phyloP scores from a whole-genome alignment of 2,329 filamentous ascomycete species.

The Fusarium virguliforme region DNA sequence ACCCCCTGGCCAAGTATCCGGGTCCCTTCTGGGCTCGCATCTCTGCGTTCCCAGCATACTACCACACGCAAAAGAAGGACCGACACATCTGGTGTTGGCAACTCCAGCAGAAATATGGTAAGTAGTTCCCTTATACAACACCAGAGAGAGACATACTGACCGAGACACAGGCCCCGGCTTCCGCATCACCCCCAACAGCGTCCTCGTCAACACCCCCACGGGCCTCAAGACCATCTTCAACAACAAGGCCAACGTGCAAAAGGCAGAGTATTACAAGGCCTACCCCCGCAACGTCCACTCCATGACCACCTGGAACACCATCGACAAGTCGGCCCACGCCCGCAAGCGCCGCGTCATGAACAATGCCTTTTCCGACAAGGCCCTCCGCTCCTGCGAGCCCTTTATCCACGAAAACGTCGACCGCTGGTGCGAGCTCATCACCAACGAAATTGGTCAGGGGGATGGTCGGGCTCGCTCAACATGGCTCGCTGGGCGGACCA shows the following conservation, averaged over 20 bases:
- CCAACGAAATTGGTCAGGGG: constrained; percentile 23
- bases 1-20: constrained; percentile 67
- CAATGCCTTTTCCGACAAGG: constrained; percentile 42
- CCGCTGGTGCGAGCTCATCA: constrained; percentile 35
- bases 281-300: constrained; percentile 35
- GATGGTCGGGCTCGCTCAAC: constrained; percentile 31
- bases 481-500: constrained; percentile 43
- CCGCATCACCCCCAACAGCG: constrained; percentile 39
- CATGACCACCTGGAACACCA: constrained; percentile 41
- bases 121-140: neutral
- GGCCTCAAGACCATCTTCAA: constrained; percentile 42
- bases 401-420: constrained; percentile 36
- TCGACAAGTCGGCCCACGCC: constrained; percentile 40
- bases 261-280: constrained; percentile 43
- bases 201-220: constrained; percentile 41
- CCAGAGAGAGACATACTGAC: no score
- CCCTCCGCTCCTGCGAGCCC: constrained; percentile 32
- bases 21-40: constrained; percentile 70
- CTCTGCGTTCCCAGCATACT: constrained; percentile 41
- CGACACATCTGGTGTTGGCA: constrained; percentile 43
- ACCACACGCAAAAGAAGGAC: constrained; percentile 39
- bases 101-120: constrained; percentile 44
- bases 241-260: constrained; percentile 43
- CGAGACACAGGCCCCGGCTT: constrained; percentile 32
- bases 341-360: constrained; percentile 41